These are phyloP conservation scores for Teunomyces funiuensis DNA, from an alignment of 805 yeast genomes.

Conservation along the genomic window DNA sequence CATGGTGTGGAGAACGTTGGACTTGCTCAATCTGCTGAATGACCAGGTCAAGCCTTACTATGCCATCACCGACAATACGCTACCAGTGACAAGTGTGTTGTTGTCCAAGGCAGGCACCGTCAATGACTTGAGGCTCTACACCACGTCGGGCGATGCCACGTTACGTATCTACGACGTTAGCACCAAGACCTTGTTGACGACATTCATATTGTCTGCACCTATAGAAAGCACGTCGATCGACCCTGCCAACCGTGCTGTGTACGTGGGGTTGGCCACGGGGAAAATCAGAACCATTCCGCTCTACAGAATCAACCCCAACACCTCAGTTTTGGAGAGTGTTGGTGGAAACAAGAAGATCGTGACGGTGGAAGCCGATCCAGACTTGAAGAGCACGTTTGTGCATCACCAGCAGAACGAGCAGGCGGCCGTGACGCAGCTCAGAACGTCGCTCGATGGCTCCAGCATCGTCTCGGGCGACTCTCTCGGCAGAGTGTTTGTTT, in stretches of 20 bases:
- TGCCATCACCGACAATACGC: conserved; percentile 60
- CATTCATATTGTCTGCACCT: conserved; percentile 65
- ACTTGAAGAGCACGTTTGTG: conserved; percentile 50
- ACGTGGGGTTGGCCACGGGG: conserved; percentile 69
- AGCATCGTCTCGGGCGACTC: conserved; percentile 70
- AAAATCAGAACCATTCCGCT: conserved; percentile 55
- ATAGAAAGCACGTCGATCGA: conserved; percentile 64
- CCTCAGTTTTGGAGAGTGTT: conserved; percentile 52
- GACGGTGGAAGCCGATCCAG: conserved; percentile 52
- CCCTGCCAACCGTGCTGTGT: conserved; percentile 75
- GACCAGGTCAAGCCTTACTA: conserved; percentile 53
- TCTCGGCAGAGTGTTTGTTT: conserved; percentile 62
- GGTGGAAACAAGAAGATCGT: conserved; percentile 57
- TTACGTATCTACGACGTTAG: conserved; percentile 65
- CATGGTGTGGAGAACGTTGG: conserved; percentile 68
- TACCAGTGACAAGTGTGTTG: conserved; percentile 51
- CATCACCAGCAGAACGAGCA: conserved; percentile 40
- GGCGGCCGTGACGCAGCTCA: conserved; percentile 49
- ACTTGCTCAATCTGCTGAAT: conserved; percentile 45
- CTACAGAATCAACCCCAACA: conserved; percentile 35
- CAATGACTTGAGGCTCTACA: conserved; percentile 61
- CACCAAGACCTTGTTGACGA: conserved; percentile 51
- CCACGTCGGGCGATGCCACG: conserved; percentile 74
- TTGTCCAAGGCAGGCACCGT: conserved; percentile 50
- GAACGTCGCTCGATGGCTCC: conserved; percentile 74